Conservation (phyloP, 1,284 basidiomycete genomes). For the Neonothopanus nambi region DNA sequence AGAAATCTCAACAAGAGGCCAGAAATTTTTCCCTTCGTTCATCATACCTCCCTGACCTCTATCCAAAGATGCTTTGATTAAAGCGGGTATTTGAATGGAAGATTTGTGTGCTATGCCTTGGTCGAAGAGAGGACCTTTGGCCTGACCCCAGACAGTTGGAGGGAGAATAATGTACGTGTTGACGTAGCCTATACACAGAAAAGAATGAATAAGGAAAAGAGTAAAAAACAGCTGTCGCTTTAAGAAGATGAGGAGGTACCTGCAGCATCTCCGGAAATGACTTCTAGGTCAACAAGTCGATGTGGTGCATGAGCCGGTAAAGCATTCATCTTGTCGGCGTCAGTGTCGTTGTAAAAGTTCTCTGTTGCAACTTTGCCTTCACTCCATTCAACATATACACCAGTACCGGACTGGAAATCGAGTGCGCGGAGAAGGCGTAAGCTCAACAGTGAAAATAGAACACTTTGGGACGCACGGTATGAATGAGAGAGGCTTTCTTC, state of each 20-base stretch:
- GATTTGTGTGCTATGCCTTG: constrained; percentile 31
- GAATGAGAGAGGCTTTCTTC: constrained; percentile 44
- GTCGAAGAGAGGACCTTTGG: constrained; percentile 30
- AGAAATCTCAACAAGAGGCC: too few relatives aligned
- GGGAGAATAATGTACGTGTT: constrained; percentile 35
- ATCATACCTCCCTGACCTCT: constrained; percentile 17
- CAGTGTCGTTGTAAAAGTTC: constrained; percentile 40
- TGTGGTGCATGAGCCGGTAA: constrained; percentile 36
- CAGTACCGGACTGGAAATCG: constrained; percentile 7
- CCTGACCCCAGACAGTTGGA: constrained; percentile 33
- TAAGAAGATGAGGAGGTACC: constrained; percentile 29
- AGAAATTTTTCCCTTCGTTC: constrained; percentile 23
- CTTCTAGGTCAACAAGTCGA: constrained; percentile 36
- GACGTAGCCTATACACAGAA: constrained; percentile 33
- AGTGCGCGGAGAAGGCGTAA: not conserved
- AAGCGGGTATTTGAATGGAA: too few relatives aligned
- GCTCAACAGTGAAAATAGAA: too few relatives aligned
- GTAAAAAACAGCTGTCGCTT: too few relatives aligned
- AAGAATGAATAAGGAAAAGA: too few relatives aligned
- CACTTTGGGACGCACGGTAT: constrained; percentile 40
- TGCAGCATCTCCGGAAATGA: constrained; percentile 36
- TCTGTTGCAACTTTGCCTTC: constrained; percentile 30
- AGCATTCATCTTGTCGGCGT: constrained; percentile 39
- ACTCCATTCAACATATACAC: constrained; percentile 35
- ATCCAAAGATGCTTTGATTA: constrained; percentile 26